Conservation (phyloP, 805 yeast species). For the Naumovozyma castellii region DNA sequence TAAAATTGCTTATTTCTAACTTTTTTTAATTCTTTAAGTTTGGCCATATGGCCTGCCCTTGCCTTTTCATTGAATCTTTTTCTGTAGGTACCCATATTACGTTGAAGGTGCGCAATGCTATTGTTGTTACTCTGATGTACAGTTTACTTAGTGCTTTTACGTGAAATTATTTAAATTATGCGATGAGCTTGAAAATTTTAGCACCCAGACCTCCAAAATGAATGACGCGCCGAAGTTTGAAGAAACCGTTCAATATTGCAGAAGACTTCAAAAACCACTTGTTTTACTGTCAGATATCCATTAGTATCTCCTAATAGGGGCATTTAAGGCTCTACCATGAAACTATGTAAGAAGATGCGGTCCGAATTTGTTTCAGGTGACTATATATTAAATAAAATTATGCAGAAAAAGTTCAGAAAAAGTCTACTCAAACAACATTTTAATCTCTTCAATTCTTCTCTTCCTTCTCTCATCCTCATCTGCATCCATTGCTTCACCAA, state of each 20-base stretch:
- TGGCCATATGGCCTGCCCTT: slow-evolving; percentile 73
- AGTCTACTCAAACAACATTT: slow-evolving; percentile 45
- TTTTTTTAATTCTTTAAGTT: slow-evolving; percentile 56
- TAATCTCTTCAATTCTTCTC: slow-evolving; percentile 63
- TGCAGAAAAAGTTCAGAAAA: neutral
- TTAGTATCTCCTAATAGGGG: no score
- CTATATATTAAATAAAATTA: no score
- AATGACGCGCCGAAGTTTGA: no score
- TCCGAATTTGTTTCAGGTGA: no score
- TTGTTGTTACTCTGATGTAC: no score
- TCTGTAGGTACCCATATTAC: slow-evolving; percentile 68
- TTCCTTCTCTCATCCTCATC: slow-evolving; percentile 67
- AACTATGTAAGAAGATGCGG: no score
- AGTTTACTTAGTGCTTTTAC: neutral
- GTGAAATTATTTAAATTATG: neutral
- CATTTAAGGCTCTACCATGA: no score
- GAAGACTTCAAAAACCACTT: neutral
- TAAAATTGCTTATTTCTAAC: slow-evolving; percentile 63
- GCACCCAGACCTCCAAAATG: neutral
- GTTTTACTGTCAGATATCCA: no score
- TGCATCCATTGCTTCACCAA: slow-evolving; percentile 71
- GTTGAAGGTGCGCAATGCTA: neutral
- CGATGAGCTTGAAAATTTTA: slow-evolving; percentile 9
- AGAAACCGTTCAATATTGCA: neutral
- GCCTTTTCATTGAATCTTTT: slow-evolving; percentile 79